These are phyloP conservation scores for Odontarrhena argentea DNA, from an alignment of 345 rosid genomes.

Conservation along the genomic window DNA sequence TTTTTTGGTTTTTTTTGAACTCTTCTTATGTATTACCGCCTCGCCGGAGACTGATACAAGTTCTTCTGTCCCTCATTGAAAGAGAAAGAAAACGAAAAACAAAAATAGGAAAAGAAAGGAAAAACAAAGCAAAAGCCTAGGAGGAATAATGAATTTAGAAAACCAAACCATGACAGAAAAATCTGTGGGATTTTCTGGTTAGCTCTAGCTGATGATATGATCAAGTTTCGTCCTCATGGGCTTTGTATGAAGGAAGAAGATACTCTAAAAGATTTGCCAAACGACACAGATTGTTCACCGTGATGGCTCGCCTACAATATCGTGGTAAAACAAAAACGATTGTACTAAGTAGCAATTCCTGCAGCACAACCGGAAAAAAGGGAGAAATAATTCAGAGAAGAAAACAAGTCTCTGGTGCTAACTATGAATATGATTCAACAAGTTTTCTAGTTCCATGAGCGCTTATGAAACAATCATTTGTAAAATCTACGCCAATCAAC, in stretches of 20 bases:
- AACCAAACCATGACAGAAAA: slow-evolving; percentile 45
- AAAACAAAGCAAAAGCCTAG: slow-evolving; percentile 31
- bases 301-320: slow-evolving; percentile 49
- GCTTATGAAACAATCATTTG: background rate
- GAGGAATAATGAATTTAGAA: slow-evolving; percentile 43
- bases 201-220: slow-evolving; percentile 41
- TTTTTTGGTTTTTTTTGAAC: slow-evolving; percentile 23
- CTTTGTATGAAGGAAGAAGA: slow-evolving; percentile 35
- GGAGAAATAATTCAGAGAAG: slow-evolving; percentile 26
- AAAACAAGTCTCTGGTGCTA: slow-evolving; percentile 9
- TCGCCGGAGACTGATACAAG: slow-evolving; percentile 75
- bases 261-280: slow-evolving; percentile 41
- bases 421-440: background rate
- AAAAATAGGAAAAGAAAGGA: slow-evolving; percentile 10
- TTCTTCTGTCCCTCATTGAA: slow-evolving; percentile 47
- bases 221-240: slow-evolving; percentile 38
- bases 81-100: slow-evolving; percentile 2
- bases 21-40: slow-evolving; percentile 62
- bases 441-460: slow-evolving; percentile 19
- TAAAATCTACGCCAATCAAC: slow-evolving; percentile 3
- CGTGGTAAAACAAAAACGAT: slow-evolving; percentile 47
- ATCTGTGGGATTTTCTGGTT: slow-evolving; percentile 41
- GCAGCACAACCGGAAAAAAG: slow-evolving; percentile 34
- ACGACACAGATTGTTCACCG: slow-evolving; percentile 37
- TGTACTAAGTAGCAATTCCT: slow-evolving; percentile 48